Evolutionary conservation across 2,329 filamentous ascomycete species (phyloP), one percentile per base, ranked within the genome.

Genomic region (Torrubiella hemipterigena): DNA sequence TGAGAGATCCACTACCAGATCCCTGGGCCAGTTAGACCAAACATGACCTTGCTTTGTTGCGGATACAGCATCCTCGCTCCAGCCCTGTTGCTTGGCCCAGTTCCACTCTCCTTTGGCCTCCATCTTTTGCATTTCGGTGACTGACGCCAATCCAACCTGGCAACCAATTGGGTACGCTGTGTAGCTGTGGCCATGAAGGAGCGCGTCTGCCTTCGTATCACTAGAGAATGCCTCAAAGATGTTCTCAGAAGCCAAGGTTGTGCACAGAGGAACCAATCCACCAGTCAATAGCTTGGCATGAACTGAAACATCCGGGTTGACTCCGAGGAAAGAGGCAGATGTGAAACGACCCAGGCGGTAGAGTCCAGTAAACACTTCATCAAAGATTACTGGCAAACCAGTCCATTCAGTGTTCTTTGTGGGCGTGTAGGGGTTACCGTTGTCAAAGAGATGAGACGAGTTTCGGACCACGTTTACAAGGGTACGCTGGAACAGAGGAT

Each of bases 341-440:
- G 71, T 76, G 47, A 78, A 74, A 23, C 76, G 71, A 3, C 85
- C 84, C 1, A 93, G 73, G 10, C 85, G 81, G 50, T 87, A 87
- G 5, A 93, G 61, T 2, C 84, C 84, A 0, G 83, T 89, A 54
- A 93, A 93, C 21, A 93, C 84, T 49, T 93, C 85, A 48, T 93
- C 84, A 41, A 85, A 84, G 42, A 93, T 65, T 23, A 93, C 59
- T 0, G 85, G 84, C 4, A 93, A 67, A 3, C 84, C 82, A 2
- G 65, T 63, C 84, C 84, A 93, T 18, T 58, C 40, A 7, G 43
- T 45, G 19, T 43, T 30, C 20, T 46, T 42, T 8, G 17, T 13
- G n/a, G 44, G 34, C 22, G 37, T 7, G 21, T 33, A 20, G 2
- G 29, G 17, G 12, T 38, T 19, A 10, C 41, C 37, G 6, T 45